Evolutionary conservation across 148 eudicot species (phyloP).

Genomic region (Rhododendron griersonianum): DNA sequence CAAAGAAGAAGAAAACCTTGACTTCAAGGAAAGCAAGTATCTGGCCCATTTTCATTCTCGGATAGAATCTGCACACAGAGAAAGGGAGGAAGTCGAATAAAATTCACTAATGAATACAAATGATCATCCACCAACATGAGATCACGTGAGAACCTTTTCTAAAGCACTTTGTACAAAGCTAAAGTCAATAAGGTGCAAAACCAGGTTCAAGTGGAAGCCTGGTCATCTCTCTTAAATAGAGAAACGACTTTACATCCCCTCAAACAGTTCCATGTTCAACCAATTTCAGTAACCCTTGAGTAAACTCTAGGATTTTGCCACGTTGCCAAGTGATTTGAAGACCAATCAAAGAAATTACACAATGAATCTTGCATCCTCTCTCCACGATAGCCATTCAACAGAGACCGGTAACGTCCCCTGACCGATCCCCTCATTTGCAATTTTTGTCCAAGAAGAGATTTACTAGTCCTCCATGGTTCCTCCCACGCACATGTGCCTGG

Average conservation of each 20-base stretch:
- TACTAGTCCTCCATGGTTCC: not conserved
- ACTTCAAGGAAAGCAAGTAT: conserved; percentile 54
- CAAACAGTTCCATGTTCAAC: not conserved
- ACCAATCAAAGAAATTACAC: not conserved
- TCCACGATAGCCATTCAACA: not conserved
- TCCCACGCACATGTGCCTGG: not conserved
- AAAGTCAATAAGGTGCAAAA: not conserved
- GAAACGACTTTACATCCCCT: not conserved
- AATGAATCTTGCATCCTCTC: not conserved
- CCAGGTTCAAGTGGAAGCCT: not conserved
- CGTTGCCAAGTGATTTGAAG: not conserved
- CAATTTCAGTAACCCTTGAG: not conserved
- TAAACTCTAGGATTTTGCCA: not conserved
- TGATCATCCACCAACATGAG: not conserved
- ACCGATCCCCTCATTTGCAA: not conserved
- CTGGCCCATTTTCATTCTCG: conserved; percentile 66
- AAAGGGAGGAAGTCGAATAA: not conserved
- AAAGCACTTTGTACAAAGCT: not conserved
- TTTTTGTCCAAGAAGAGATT: not conserved
- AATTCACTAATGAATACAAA: not conserved
- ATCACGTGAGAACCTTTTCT: not conserved
- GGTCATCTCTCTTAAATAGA: not conserved
- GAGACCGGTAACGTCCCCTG: not conserved
- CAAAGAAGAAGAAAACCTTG: conserved; percentile 45
- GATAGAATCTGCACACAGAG: conserved; percentile 65